These are phyloP conservation scores for Oryza rufipogon DNA, from an alignment of 176 grass and related monocot species.

Conservation along the genomic window DNA sequence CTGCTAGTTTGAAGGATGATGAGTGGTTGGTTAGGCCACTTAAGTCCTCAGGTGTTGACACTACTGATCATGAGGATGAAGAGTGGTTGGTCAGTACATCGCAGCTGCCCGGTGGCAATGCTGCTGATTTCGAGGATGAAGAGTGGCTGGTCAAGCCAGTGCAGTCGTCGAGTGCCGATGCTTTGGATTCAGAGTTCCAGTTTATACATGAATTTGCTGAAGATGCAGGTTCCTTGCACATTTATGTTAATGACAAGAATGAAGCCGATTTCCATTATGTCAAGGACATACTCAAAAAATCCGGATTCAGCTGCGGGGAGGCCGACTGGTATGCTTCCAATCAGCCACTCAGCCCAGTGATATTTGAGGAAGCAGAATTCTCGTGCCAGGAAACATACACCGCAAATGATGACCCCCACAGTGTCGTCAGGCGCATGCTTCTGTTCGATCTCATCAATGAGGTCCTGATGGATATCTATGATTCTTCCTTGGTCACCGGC, in stretches of 20 bases:
- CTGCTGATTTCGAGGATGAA: slow-evolving; percentile 39
- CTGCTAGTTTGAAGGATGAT: slow-evolving; percentile 26
- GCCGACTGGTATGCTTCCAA: slow-evolving; percentile 64
- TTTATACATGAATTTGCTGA: slow-evolving; percentile 40
- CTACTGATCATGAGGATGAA: slow-evolving; percentile 29
- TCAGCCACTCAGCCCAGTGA: slow-evolving; percentile 60
- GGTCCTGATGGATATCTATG: slow-evolving; percentile 68
- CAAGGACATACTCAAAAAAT: slow-evolving; percentile 79
- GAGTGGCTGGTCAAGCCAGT: slow-evolving; percentile 49
- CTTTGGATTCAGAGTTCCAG: slow-evolving; percentile 31
- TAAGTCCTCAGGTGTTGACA: slow-evolving; percentile 15
- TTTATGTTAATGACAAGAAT: slow-evolving; percentile 76
- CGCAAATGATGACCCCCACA: slow-evolving; percentile 45
- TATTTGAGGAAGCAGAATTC: slow-evolving; percentile 67
- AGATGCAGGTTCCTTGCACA: slow-evolving; percentile 35
- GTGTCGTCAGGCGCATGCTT: slow-evolving; percentile 66
- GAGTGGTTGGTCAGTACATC: slow-evolving; percentile 48
- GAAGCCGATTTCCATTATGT: slow-evolving; percentile 81
- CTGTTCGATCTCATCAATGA: slow-evolving; percentile 95
- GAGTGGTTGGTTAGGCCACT: slow-evolving; percentile 45
- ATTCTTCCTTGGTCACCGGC: slow-evolving; percentile 49
- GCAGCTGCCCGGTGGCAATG: slow-evolving; percentile 23
- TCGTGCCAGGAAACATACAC: slow-evolving; percentile 42
- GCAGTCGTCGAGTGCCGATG: slow-evolving; percentile 16
- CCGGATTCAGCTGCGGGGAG: slow-evolving; percentile 59